Base-by-base conservation (phyloP, 1,139 yeast genomes). In the Komagataea norvegica region DNA sequence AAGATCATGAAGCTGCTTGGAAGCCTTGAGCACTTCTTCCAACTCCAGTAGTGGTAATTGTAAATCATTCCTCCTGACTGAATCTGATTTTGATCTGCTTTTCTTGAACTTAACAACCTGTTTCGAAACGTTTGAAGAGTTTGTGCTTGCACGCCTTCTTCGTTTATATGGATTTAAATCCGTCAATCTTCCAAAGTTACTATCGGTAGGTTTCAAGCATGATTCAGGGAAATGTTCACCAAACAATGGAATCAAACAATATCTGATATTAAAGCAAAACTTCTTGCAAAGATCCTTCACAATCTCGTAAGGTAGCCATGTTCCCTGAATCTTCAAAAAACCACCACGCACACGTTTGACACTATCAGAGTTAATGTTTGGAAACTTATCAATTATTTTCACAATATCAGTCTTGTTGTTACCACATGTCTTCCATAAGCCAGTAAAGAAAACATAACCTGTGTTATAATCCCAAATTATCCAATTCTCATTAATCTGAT, bases 391-490 rank as follows among this genome's bases (percentile, higher is more conserved):
- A 29, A 84, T 65, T 32, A 84, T 64, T 57, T 79, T 79, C 40
- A 80, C 86, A 34, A 85, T 83, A 60, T 82, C 91, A 13, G 91
- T 85, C 60, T 79, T 84, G 35, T 75, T 60, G 54, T 79, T 76
- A 11, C 81, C 82, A 28, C 83, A 68, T 11, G 89, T 81, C 60
- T 88, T 85, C 96, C 96, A 88, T 39, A 88, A 70, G 0, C 96
- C 96, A 0, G 96, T 88, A 41, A 88, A 69, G 57, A 87, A 95
- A 8, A 88, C 96, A 57, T 79, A 82, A 1, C 96, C 96, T 0
- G 93, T 79, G 51, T 74, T 77, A 56, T 82, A 80, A 58, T 86
- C 95, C 96, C 96, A 88, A 45, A 87, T 79, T 42, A 89, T 73
- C 77, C 87, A 76, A 47, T 77, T 74, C 42, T 59, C 73, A 49